Evolutionary conservation across 2,329 filamentous ascomycete species (phyloP), one percentile per base, ranked within the genome.

Genomic region (Beauveria sp.): DNA sequence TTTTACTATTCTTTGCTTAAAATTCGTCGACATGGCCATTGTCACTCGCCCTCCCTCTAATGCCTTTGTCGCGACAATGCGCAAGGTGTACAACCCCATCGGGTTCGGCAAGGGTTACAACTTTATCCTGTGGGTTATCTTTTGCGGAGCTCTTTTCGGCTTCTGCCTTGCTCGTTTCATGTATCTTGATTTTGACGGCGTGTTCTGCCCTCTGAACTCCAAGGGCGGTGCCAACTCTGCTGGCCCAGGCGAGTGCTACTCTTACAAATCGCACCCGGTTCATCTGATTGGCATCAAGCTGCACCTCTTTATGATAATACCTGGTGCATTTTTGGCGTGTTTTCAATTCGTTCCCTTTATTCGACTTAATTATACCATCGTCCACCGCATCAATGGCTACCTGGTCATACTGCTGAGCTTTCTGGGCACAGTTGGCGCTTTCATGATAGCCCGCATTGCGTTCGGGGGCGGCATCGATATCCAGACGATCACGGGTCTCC

Each of bases 321-420:
- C 79, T 0, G 77, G 72, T 0, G 70, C 68, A 3, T 64, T 81
- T 7, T 70, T 81, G 2, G 72, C 71, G 5, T 72, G 72, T 59
- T 68, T 77, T 30, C 80, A 81, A 70, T 82, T 82, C 63, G 66
- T 79, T 4, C 79, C 79, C 2, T 61, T 69, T 12, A 69, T 80
- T 40, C 72, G 78, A 2, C 76, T 81, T 65, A 79, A 76, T 61
- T 65, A 71, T 54, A 71, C 84, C 0, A 61, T 82, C 2, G 69
- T 85, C 34, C 85, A 88, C 67, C 79, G 84, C 1, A 75, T 87
- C 61, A 83, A 80, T 57, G 85, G 85, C 1, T 85, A 86, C 64
- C 26, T 79, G 9, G 69, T 84, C 55, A 63, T 82, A 0, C 51
- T 80, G 0, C 71, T 87, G 0, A 71, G 79, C 9, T 24, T 80